These are phyloP conservation scores for Helicocarpus griseus DNA, from an alignment of 2,329 filamentous ascomycete species.

Conservation along the genomic window DNA sequence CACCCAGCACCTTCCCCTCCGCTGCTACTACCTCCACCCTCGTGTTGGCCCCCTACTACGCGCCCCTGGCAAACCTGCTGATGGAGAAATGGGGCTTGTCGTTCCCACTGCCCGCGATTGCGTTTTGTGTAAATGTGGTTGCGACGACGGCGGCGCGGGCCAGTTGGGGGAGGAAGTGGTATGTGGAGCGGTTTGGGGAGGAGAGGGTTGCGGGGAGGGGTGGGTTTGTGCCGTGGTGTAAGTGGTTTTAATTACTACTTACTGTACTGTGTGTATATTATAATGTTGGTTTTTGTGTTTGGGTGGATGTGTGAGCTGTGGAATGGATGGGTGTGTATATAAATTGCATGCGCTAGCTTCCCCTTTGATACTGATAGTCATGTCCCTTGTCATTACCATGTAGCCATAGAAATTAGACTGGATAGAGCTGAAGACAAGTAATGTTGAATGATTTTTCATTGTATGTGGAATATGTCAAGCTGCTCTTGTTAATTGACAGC, in stretches of 20 bases:
- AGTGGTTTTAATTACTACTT: constrained; percentile 22
- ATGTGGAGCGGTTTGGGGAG: constrained; percentile 75
- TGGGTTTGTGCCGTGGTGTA: constrained; percentile 56
- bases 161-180: constrained; percentile 73
- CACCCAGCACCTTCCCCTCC: not conserved
- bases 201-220: constrained; percentile 67
- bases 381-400: no score
- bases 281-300: no score
- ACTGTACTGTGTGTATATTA: not conserved
- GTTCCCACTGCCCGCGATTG: constrained; percentile 63
- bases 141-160: constrained; percentile 84
- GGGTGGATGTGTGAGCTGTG: no score
- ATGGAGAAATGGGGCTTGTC: constrained; percentile 23
- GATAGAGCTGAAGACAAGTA: not conserved
- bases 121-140: constrained; percentile 79
- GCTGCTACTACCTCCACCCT: constrained; percentile 16
- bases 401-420: no score
- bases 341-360: no score
- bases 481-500: not conserved
- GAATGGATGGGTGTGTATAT: no score
- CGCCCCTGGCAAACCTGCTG: constrained; percentile 20
- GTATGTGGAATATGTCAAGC: not conserved
- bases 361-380: no score
- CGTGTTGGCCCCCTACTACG: constrained; percentile 27
- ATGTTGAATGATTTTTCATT: constrained; percentile 1